Percentiles rank a stretch among this genome's conserved stretches.
Evolutionary conservation across 192 early-diverging fungal genomes (phyloP).

Genomic region (Entophlyctis helioformis): DNA sequence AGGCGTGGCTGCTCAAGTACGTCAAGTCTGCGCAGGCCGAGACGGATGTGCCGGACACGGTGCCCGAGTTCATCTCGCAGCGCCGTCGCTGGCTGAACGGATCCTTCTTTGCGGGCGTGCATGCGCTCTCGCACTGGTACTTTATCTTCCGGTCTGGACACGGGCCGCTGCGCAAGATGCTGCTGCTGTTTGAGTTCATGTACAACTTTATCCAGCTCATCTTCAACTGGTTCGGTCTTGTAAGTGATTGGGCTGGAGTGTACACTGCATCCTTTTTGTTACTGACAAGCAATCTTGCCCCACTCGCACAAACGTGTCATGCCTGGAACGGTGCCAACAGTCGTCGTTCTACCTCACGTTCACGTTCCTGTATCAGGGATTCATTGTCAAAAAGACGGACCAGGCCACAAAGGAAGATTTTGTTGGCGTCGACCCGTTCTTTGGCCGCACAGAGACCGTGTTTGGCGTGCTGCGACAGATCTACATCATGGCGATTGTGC

Average conservation of each 20-base stretch:
- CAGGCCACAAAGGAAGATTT: too few species aligned
- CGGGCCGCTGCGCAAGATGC: constrained; percentile 52
- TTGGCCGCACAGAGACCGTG: constrained; percentile 40
- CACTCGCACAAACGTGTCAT: too few species aligned
- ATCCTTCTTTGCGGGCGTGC: constrained; percentile 85
- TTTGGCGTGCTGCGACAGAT: constrained; percentile 58
- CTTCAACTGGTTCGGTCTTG: constrained; percentile 86
- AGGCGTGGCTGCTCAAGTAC: constrained; percentile 73
- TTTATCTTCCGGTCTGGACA: constrained; percentile 71
- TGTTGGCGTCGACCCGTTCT: constrained; percentile 39
- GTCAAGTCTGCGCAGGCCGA: constrained; percentile 78
- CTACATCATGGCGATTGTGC: constrained; percentile 70
- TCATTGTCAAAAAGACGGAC: too few species aligned
- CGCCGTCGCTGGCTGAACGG: constrained; percentile 94
- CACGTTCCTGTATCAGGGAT: too few species aligned
- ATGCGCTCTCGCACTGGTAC: constrained; percentile 67
- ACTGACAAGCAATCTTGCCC: too few species aligned
- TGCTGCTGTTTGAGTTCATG: constrained; percentile 64
- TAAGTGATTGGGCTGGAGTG: constrained; percentile 29
- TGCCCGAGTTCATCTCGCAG: constrained; percentile 92
- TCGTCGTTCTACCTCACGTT: constrained; percentile 87
- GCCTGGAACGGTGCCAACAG: too few species aligned
- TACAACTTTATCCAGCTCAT: constrained; percentile 72
- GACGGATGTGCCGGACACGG: constrained; percentile 85
- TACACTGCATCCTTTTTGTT: too few species aligned